A percentile compares a stretch with the other conserved stretches of the same genome.
These are phyloP conservation scores for Alternaria sp. DNA, from an alignment of 2,329 filamentous ascomycete species.

Conservation along the genomic window DNA sequence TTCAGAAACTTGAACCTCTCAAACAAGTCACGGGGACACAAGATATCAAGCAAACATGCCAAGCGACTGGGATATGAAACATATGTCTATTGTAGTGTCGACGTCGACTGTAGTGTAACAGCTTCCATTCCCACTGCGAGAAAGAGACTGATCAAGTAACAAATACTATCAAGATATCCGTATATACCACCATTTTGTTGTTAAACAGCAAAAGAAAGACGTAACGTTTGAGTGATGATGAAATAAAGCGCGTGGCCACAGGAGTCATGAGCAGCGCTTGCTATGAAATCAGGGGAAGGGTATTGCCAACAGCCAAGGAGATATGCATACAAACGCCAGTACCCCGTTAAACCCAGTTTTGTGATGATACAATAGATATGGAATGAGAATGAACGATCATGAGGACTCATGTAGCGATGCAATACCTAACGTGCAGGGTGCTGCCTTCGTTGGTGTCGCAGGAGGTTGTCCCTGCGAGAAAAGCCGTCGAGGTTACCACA, in stretches of 20 bases:
- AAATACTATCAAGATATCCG: not conserved
- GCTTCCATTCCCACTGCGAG: not conserved
- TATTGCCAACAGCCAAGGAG: not conserved
- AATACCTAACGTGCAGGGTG: slow-evolving; percentile 24
- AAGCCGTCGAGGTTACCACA: slow-evolving; percentile 41
- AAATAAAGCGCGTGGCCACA: not conserved
- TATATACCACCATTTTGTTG: not conserved
- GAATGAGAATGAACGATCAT: not conserved
- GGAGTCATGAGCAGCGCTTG: slow-evolving; percentile 5
- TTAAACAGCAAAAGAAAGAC: not conserved
- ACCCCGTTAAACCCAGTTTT: not conserved
- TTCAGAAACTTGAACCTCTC: not conserved
- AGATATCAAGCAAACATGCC: not conserved
- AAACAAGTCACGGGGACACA: not conserved
- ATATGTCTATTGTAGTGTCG: not conserved
- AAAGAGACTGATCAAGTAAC: not conserved
- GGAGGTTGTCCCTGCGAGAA: slow-evolving; percentile 45
- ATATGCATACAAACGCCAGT: not conserved
- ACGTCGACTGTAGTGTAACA: not conserved
- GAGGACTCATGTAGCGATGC: not conserved
- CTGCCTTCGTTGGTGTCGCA: slow-evolving; percentile 41
- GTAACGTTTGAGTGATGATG: not conserved
- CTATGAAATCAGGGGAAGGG: not conserved
- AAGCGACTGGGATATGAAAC: not conserved
- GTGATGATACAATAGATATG: not conserved